Conservation (phyloP, 192 early-diverging fungal genomes). For the Dissophora globulifera region DNA sequence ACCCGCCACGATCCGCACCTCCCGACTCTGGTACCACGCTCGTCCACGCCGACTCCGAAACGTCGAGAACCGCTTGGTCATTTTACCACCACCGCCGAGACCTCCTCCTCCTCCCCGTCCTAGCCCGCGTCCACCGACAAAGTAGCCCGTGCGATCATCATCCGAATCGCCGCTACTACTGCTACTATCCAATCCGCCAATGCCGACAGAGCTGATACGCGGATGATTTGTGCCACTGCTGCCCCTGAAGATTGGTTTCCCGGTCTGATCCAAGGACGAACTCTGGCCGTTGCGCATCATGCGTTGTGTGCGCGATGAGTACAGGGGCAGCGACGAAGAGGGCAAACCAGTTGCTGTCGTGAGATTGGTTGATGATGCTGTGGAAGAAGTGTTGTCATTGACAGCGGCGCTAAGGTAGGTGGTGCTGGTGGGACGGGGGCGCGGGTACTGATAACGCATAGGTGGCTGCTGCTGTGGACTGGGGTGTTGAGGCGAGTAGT, state of each 20-base stretch:
- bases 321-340: conserved; percentile 24
- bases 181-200: conserved; percentile 32
- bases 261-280: conserved; percentile 36
- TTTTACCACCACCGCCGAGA: no score
- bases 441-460: conserved; percentile 43
- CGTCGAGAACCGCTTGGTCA: conserved; percentile 23
- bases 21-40: conserved; percentile 36
- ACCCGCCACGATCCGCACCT: conserved; percentile 16
- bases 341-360: conserved; percentile 8
- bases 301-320: conserved; percentile 45
- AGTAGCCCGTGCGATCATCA: conserved; percentile 15
- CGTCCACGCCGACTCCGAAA: conserved; percentile 34
- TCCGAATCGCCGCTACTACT: conserved; percentile 28
- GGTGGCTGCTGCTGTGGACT: conserved; percentile 17
- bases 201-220: conserved; percentile 26
- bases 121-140: conserved; percentile 12
- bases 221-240: no score
- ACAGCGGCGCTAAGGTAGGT: no score
- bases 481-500: conserved; percentile 28
- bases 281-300: conserved; percentile 43
- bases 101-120: no score
- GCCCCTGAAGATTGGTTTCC: conserved; percentile 36
- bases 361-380: no score
- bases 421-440: no score
- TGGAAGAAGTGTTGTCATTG: no score